Evolutionary conservation across 2,329 filamentous ascomycete genomes (phyloP).

Genomic region (Cryphonectria parasitica): DNA sequence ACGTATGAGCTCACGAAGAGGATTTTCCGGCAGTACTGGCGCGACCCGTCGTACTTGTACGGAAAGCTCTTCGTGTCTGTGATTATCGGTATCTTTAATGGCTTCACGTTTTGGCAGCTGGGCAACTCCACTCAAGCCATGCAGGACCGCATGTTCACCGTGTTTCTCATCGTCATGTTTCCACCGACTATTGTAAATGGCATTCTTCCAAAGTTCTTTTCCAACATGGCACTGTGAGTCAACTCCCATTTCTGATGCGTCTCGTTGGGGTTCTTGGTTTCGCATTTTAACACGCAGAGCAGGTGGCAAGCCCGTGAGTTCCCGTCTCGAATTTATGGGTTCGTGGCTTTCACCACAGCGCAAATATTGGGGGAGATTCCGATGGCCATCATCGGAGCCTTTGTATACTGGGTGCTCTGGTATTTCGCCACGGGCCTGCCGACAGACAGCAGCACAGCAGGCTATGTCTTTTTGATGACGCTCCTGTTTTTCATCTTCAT

Average conservation of each 20-base stretch:
- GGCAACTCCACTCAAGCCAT: slow-evolving; percentile 62
- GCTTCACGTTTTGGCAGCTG: slow-evolving; percentile 71
- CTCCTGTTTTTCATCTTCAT: slow-evolving; percentile 79
- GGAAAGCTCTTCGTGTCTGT: slow-evolving; percentile 50
- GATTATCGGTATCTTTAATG: slow-evolving; percentile 59
- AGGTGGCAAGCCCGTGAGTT: slow-evolving; percentile 71
- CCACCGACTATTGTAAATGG: slow-evolving; percentile 76
- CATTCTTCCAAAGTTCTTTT: slow-evolving; percentile 72
- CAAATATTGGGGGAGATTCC: slow-evolving; percentile 72
- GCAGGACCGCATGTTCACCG: slow-evolving; percentile 73
- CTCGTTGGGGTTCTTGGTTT: background rate
- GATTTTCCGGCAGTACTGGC: slow-evolving; percentile 66
- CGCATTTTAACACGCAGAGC: background rate
- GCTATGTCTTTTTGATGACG: slow-evolving; percentile 55
- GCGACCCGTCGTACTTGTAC: slow-evolving; percentile 64
- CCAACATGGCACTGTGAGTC: slow-evolving; percentile 59
- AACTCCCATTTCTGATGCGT: background rate
- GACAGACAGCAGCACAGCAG: slow-evolving; percentile 44
- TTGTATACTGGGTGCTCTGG: slow-evolving; percentile 68
- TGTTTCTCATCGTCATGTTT: slow-evolving; percentile 79
- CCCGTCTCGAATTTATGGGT: slow-evolving; percentile 80
- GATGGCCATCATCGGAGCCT: slow-evolving; percentile 67
- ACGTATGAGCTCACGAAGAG: slow-evolving; percentile 58
- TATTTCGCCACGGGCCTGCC: slow-evolving; percentile 76
- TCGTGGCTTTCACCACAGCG: slow-evolving; percentile 70